Evolutionary conservation across 108 stramenopile genomes (phyloP), one percentile per base, ranked within the genome.

Genomic region (Bacterosira constricta): DNA sequence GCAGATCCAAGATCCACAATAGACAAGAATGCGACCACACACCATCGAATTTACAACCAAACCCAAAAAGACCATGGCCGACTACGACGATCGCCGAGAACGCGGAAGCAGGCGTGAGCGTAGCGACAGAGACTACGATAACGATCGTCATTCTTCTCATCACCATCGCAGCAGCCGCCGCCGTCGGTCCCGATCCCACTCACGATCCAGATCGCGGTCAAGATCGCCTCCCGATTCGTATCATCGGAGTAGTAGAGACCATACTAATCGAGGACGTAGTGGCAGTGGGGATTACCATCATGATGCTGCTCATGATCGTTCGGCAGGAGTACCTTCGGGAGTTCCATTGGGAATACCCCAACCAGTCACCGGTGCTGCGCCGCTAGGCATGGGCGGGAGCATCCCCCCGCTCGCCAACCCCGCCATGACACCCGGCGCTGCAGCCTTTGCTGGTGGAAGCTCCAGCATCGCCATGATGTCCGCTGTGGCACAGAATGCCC

Each of bases 21-120:
- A n/a, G n/a, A n/a, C n/a, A n/a, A n/a, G n/a, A n/a, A n/a, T n/a
- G n/a, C n/a, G n/a, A n/a, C n/a, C n/a, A n/a, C n/a, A n/a, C n/a
- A n/a, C n/a, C n/a, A n/a, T n/a, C n/a, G n/a, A n/a, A n/a, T n/a
- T n/a, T n/a, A n/a, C n/a, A n/a, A n/a, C n/a, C n/a, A n/a, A n/a
- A n/a, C n/a, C n/a, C n/a, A n/a, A n/a, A n/a, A n/a, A 42, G 18
- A 52, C 10, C n/a, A 49, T 52, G 51, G 29, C 51, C 29, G 51
- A 52, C 35, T 66, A 66, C 65, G 50, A 66, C 37, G 65, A 66
- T 9, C 34, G 65, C 39, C 50, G 31, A 9, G 49, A 50, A 18
- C 50, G 50, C 65, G 34, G 65, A 7, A 34, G 37, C 21, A 32
- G 36, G 4, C 62, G 62, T 31, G 62, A 63, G 10, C 41, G 41